Evolutionary conservation across 805 yeast species (phyloP).

Genomic region (Schwanniomyces yamadae): DNA sequence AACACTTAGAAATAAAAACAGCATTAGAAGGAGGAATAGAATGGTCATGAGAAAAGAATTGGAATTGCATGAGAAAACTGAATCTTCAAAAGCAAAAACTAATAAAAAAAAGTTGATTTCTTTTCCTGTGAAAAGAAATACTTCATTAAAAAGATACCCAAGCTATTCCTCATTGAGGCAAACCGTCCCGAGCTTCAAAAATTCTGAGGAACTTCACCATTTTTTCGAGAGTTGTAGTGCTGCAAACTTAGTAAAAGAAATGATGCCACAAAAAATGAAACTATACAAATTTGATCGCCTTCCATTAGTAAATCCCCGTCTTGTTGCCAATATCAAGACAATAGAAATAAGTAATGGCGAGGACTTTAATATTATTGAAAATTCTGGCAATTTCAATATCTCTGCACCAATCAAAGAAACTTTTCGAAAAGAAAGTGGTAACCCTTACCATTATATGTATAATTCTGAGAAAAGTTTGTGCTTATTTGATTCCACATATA

Average conservation of each 20-base stretch:
- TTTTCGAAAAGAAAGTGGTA: slow-evolving; percentile 12
- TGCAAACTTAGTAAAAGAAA: slow-evolving; percentile 20
- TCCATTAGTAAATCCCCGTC: slow-evolving; percentile 14
- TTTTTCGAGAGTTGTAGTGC: slow-evolving; percentile 21
- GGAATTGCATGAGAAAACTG: slow-evolving; percentile 1
- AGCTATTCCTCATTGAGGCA: slow-evolving; percentile 17
- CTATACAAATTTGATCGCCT: slow-evolving; percentile 21
- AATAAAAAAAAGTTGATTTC: slow-evolving; percentile 14
- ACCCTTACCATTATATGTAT: not conserved
- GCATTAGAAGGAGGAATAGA: slow-evolving; percentile 27
- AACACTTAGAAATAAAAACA: slow-evolving; percentile 29
- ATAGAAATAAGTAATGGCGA: slow-evolving; percentile 5
- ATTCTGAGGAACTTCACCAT: slow-evolving; percentile 18
- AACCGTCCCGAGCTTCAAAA: slow-evolving; percentile 19
- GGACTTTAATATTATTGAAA: slow-evolving; percentile 2
- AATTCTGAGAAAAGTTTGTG: slow-evolving; percentile 5
- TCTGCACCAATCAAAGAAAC: slow-evolving; percentile 17
- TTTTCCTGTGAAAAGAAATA: slow-evolving; percentile 36
- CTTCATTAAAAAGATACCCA: slow-evolving; percentile 27
- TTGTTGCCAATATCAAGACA: not conserved
- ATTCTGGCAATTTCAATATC: slow-evolving; percentile 5
- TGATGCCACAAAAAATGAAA: slow-evolving; percentile 29
- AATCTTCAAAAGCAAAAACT: slow-evolving; percentile 1
- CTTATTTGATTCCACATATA: slow-evolving; percentile 22
- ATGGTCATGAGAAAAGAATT: slow-evolving; percentile 19